These are phyloP conservation scores for Serpula lacrymans DNA, from an alignment of 768 basidiomycete genomes.

Conservation along the genomic window DNA sequence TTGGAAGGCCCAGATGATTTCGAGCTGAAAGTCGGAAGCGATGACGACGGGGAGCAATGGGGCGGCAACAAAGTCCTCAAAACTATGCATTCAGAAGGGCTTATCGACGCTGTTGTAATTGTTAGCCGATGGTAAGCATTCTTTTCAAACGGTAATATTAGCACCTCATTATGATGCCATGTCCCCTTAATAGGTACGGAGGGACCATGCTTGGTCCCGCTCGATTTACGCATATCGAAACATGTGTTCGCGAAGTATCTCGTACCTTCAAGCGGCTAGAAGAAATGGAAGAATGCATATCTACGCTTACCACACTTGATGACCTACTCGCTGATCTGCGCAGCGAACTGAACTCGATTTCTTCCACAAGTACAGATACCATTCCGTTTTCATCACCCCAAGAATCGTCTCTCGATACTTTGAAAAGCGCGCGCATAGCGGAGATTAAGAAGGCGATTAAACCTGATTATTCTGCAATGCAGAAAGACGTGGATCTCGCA, in stretches of 20 bases:
- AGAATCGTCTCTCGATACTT: too few relatives aligned
- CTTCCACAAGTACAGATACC: neutral
- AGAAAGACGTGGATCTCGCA: constrained; percentile 44
- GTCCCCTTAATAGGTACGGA: constrained; percentile 55
- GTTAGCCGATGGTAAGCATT: constrained; percentile 69
- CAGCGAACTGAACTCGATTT: constrained; percentile 27
- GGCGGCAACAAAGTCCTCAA: constrained; percentile 60
- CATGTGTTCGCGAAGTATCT: constrained; percentile 72
- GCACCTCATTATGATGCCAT: neutral
- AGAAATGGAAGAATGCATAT: constrained; percentile 60
- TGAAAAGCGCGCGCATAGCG: neutral
- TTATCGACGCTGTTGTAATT: constrained; percentile 76
- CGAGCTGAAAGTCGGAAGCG: constrained; percentile 53
- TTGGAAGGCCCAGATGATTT: constrained; percentile 75
- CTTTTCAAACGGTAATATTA: neutral
- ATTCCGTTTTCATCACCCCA: too few relatives aligned
- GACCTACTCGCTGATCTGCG: constrained; percentile 57
- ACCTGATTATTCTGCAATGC: constrained; percentile 45
- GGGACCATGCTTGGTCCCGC: constrained; percentile 76
- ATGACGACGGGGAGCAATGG: constrained; percentile 79
- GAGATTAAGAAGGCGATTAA: constrained; percentile 19
- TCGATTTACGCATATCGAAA: constrained; percentile 76
- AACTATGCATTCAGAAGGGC: constrained; percentile 63
- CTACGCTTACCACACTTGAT: constrained; percentile 58
- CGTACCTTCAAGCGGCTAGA: constrained; percentile 62